These are phyloP conservation scores for Lodderomyces orthopsilosis DNA, from an alignment of 1,139 yeast species.

Conservation along the genomic window DNA sequence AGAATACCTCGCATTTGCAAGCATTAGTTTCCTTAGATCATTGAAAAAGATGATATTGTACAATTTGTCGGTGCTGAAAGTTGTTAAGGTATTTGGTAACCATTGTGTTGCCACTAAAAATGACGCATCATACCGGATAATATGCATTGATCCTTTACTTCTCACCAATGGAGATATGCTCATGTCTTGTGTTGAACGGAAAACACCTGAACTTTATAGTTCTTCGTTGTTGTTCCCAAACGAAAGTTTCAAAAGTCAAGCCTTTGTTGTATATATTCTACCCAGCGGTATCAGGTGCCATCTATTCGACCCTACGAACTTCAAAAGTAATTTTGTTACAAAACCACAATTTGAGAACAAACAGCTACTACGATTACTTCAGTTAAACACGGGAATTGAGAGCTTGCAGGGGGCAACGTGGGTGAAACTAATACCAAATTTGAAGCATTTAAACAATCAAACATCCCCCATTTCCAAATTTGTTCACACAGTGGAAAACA, in stretches of 20 bases:
- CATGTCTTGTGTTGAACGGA: constrained; percentile 24
- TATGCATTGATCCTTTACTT: constrained; percentile 57
- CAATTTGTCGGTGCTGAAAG: constrained; percentile 40
- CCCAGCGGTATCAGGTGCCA: constrained; percentile 79
- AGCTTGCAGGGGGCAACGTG: constrained; percentile 31
- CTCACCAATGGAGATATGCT: constrained; percentile 53
- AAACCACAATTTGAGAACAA: constrained; percentile 32
- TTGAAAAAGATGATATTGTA: constrained; percentile 53
- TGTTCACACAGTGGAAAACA: constrained; percentile 50
- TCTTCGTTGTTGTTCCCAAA: constrained; percentile 18
- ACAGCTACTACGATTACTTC: constrained; percentile 45
- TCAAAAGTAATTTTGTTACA: constrained; percentile 13
- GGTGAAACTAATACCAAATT: constrained; percentile 66
- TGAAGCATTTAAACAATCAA: constrained; percentile 65
- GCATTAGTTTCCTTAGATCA: constrained; percentile 59
- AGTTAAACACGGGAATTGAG: constrained; percentile 54
- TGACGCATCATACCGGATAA: constrained; percentile 18
- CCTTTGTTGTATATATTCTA: constrained; percentile 57
- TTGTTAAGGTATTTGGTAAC: constrained; percentile 54
- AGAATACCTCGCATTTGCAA: constrained; percentile 39
- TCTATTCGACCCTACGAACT: constrained; percentile 34
- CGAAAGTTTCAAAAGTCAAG: constrained; percentile 18
- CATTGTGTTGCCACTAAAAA: constrained; percentile 33
- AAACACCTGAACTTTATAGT: constrained; percentile 30
- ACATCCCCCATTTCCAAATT: constrained; percentile 62